phyloP scores from a whole-genome alignment of 306 rosid species.

The Lagenaria siceraria region DNA sequence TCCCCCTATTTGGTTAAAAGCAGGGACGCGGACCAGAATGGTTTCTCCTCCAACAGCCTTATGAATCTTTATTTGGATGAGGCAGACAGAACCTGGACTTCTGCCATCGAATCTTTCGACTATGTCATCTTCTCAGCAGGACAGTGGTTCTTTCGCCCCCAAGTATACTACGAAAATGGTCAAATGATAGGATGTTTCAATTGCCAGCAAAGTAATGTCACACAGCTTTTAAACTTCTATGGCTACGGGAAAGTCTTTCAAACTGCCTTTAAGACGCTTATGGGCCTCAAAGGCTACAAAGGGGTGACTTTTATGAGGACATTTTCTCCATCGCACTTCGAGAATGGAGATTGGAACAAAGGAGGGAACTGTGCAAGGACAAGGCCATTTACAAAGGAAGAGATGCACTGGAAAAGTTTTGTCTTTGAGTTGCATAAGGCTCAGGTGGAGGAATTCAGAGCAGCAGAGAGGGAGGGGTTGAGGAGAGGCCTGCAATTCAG shows the following conservation, averaged over 20 bases:
- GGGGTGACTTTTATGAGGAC: conserved; percentile 79
- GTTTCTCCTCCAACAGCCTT: conserved; percentile 30
- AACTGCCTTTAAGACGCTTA: conserved; percentile 38
- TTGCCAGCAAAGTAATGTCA: conserved; percentile 33
- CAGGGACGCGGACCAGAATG: conserved; percentile 28
- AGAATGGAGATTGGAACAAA: conserved; percentile 71
- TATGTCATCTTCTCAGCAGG: conserved; percentile 73
- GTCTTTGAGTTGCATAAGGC: conserved; percentile 24
- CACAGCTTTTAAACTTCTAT: conserved; percentile 20
- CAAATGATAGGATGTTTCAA: conserved; percentile 43
- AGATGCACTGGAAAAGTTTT: conserved; percentile 21
- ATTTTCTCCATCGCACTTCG: conserved; percentile 80
- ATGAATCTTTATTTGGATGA: conserved; percentile 60
- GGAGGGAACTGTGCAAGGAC: conserved; percentile 77
- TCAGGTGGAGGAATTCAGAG: conserved; percentile 50
- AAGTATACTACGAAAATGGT: conserved; percentile 37
- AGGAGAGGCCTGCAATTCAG: conserved; percentile 38
- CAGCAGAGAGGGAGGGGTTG: conserved; percentile 28
- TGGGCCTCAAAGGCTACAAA: conserved; percentile 24
- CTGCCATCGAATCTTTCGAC: conserved; percentile 40
- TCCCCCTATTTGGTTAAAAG: conserved; percentile 58
- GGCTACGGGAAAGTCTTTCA: conserved; percentile 59
- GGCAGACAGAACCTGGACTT: conserved; percentile 46
- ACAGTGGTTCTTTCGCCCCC: conserved; percentile 80
- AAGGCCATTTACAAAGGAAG: conserved; percentile 43